Conservation (phyloP, 1,284 basidiomycete genomes). For the Polyporus tsugae region DNA sequence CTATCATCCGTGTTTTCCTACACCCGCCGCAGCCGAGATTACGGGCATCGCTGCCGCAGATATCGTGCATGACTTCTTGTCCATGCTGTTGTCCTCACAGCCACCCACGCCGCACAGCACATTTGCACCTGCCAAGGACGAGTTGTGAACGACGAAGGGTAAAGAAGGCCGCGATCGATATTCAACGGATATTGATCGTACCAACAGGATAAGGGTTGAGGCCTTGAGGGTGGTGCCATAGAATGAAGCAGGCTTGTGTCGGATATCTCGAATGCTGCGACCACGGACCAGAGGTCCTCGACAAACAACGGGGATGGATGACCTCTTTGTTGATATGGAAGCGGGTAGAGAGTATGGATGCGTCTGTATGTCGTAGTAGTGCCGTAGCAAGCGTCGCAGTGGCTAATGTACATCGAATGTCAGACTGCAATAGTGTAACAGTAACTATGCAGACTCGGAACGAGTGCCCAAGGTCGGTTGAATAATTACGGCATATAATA, state of each 20-base stretch:
- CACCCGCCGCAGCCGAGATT: slow-evolving; percentile 60
- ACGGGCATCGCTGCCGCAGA: slow-evolving; percentile 79
- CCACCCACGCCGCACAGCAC: slow-evolving; percentile 39
- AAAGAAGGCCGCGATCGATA: not conserved
- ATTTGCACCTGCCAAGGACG: slow-evolving; percentile 35
- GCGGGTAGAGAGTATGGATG: slow-evolving; percentile 1
- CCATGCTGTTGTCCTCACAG: slow-evolving; percentile 59
- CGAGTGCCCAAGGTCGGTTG: slow-evolving; percentile 25
- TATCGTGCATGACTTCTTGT: slow-evolving; percentile 74
- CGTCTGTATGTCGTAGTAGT: slow-evolving; percentile 14
- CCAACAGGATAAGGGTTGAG: not conserved
- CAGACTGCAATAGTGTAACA: slow-evolving; percentile 6
- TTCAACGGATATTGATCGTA: too few species aligned
- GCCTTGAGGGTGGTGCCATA: not conserved
- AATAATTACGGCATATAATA: slow-evolving; percentile 32
- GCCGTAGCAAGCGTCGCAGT: slow-evolving; percentile 17
- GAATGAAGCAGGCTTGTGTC: not conserved
- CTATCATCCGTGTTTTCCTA: not conserved
- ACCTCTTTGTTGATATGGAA: not conserved
- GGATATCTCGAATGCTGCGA: not conserved
- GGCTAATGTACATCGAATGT: slow-evolving; percentile 31
- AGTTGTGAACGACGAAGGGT: slow-evolving; percentile 33
- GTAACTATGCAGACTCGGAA: slow-evolving; percentile 15
- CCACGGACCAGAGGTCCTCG: not conserved
- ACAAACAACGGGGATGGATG: not conserved